These are phyloP conservation scores for Pseudoturritis turrita DNA, from an alignment of 345 rosid genomes.

Conservation along the genomic window DNA sequence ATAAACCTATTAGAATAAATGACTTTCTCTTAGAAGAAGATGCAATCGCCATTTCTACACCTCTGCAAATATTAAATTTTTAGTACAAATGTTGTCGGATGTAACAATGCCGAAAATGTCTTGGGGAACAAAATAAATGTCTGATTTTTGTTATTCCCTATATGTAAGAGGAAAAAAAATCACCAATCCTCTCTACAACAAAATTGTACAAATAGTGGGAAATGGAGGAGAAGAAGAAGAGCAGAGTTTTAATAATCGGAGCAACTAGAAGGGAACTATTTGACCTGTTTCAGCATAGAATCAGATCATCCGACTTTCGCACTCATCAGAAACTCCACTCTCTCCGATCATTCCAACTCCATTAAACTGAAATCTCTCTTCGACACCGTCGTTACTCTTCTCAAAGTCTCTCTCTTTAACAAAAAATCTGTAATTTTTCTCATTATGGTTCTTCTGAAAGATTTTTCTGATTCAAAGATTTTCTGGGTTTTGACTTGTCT, in stretches of 20 bases:
- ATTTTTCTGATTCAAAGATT: neutral
- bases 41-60: too few relatives aligned
- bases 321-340: slow-evolving; percentile 49
- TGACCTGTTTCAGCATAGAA: slow-evolving; percentile 49
- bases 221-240: slow-evolving; percentile 37
- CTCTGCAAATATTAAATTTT: too few relatives aligned
- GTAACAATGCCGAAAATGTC: too few relatives aligned
- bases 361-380: slow-evolving; percentile 46
- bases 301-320: slow-evolving; percentile 55
- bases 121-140: neutral
- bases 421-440: neutral
- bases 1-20: too few relatives aligned
- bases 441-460: neutral
- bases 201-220: neutral
- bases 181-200: neutral
- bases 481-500: neutral
- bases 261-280: slow-evolving; percentile 63
- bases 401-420: slow-evolving; percentile 59
- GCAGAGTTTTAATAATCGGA: slow-evolving; percentile 67
- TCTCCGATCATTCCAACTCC: slow-evolving; percentile 42
- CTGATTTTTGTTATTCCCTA: neutral
- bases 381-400: slow-evolving; percentile 44
- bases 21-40: too few relatives aligned
- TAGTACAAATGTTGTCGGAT: too few relatives aligned
- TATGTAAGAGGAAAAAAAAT: neutral